These are phyloP conservation scores for Neonothopanus nambi DNA, from an alignment of 1,284 basidiomycete genomes.

Conservation along the genomic window DNA sequence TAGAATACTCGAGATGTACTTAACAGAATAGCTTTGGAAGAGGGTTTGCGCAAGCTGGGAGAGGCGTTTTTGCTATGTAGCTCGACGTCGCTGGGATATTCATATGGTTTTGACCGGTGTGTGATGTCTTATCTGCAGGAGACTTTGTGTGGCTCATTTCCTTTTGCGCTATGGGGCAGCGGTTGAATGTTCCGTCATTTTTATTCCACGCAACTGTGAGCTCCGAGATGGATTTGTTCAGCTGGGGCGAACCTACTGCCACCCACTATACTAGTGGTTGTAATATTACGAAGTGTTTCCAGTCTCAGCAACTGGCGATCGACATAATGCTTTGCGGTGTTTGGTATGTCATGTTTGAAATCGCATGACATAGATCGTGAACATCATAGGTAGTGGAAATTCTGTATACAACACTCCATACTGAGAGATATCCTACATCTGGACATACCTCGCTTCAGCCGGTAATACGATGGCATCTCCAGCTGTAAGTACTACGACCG, in stretches of 20 bases:
- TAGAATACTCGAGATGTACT: conserved; percentile 29
- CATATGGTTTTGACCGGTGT: conserved; percentile 70
- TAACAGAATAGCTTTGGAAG: conserved; percentile 52
- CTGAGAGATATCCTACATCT: conserved; percentile 13
- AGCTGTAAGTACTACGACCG: too few species aligned
- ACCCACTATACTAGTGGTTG: conserved; percentile 47
- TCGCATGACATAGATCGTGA: conserved; percentile 3
- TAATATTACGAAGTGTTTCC: conserved; percentile 53
- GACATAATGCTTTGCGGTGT: conserved; percentile 55
- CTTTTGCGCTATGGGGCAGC: conserved; percentile 27
- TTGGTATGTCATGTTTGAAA: conserved; percentile 42
- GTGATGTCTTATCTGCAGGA: not conserved
- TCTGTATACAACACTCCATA: conserved; percentile 8
- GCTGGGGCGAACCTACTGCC: conserved; percentile 62
- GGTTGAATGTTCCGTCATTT: conserved; percentile 42
- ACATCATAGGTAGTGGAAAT: conserved; percentile 11
- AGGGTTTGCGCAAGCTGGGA: conserved; percentile 56
- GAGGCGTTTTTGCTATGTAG: conserved; percentile 65
- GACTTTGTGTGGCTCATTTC: not conserved
- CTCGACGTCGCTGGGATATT: conserved; percentile 55
- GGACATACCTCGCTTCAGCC: conserved; percentile 4
- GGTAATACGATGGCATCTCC: not conserved
- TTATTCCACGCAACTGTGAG: conserved; percentile 30
- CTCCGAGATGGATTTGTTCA: conserved; percentile 47
- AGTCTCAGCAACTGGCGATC: conserved; percentile 51